Base-by-base conservation (phyloP, 257 asterid genomes). In the Vinca minor region DNA sequence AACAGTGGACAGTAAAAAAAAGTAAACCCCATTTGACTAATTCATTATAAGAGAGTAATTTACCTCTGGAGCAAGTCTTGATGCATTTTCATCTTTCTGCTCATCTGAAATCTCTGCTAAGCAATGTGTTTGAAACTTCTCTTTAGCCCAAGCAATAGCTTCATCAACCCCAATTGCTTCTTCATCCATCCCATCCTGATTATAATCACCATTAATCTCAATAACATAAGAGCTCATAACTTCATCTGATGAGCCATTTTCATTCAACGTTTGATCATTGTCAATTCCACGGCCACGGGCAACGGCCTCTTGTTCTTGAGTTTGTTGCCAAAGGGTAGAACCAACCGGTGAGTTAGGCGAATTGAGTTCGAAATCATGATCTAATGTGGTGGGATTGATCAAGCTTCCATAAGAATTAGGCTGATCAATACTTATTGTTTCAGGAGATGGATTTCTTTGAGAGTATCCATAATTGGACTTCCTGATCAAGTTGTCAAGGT, bases 141-240 rank as follows among this genome's bases (percentile, higher is more conserved):
- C 95, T 70, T 84, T 88, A 0, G 89, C 96, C 95, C 95, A 88
- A 0, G 92, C 96, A 62, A 86, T 86, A 14, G 95, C 95, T 69
- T 88, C 96, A 76, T 86, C 87, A 0, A 88, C 83, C 25, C 85
- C 87, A 18, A 82, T 85, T 10, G 89, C 81, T 64, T 88, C 92
- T 20, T 76, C 80, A 1, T 66, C n/a, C n/a, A n/a, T 63, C 38
- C 70, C 85, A 42, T 82, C 91, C 65, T 82, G 79, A 50, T 65
- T 49, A 25, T 70, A 29, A 7, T 63, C 84, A 10, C 83, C 72
- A 57, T 68, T 83, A 72, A 88, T 82, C 78, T 88, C 89, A 48
- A 86, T 88, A 29, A 88, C 92, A 78, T 82, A 86, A 20, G 95
- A 86, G 69, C 87, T 82, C 84, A 77, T 79, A 12, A 44, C 85